Base-by-base conservation (phyloP, 2,329 filamentous ascomycete species). In the Pseudogymnoascus sp. region DNA sequence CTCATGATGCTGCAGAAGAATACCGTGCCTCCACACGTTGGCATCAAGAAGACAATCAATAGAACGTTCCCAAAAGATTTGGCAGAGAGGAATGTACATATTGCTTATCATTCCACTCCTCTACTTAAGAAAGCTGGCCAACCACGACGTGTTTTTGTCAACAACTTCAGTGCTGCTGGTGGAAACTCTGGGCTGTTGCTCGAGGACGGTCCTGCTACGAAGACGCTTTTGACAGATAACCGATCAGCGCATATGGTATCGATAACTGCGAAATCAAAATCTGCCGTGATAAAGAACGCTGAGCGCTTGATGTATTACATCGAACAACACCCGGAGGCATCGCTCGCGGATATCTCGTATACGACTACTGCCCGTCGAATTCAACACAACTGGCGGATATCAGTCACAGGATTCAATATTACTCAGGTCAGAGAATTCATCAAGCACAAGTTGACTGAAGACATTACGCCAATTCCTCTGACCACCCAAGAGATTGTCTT, bases 301-400 rank as follows among this genome's bases (percentile, higher is more conserved):
- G 61, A 69, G 25, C 28, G 31, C 14, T 28, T 66, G 40, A 31
- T 65, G 23, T n/a, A 59, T 12, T 65, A 62, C 59, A 14, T 66
- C 23, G 36, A 61, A 18, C 37, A 50, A 23, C 56, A 63, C 18
- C 18, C 61, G 25, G 62, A 64, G 12, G 66, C 67, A 11, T 62
- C 64, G 23, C 62, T 73, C 23, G 38, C 66, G 2, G 69, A 72
- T 64, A 62, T 73, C 5, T 69, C 72, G 14, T 74, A 74, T 60
- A 73, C 72, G 2, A 70, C 69, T 5, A 71, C 70, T 25, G 71
- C 70, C 12, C 81, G 87, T 21, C 81, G 82, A 50, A 81, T 84
- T 10, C 86, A 88, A 66, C 82, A 86, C 72, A 77, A 80, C 68
- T 83, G 81, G 76, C 79, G 84, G 28, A 77, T 84, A 72, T 80